Conservation (phyloP, 768 basidiomycete species). For the Lepiota brunneoincarnata region DNA sequence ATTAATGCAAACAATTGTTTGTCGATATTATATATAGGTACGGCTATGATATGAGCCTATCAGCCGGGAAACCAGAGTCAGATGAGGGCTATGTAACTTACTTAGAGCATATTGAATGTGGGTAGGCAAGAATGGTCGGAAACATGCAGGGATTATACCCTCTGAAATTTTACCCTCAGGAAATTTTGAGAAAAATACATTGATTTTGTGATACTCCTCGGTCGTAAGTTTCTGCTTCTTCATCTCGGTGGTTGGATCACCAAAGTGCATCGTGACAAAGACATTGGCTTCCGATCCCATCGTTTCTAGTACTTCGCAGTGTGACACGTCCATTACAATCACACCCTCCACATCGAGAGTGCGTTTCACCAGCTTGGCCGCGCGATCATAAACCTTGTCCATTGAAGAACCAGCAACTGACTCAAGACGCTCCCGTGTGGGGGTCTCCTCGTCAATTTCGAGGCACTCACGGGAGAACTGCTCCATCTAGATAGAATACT, state of each 20-base stretch:
- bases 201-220: slow-evolving; percentile 74
- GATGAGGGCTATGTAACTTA: slow-evolving; percentile 34
- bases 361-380: slow-evolving; percentile 82
- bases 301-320: slow-evolving; percentile 83
- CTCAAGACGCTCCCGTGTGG: slow-evolving; percentile 31
- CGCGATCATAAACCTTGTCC: slow-evolving; percentile 90
- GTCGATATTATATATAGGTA: slow-evolving; percentile 92
- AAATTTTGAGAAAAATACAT: slow-evolving; percentile 72
- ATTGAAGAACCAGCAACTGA: slow-evolving; percentile 48
- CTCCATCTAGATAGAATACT: slow-evolving; percentile 67
- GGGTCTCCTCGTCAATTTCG: slow-evolving; percentile 74
- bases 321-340: slow-evolving; percentile 88
- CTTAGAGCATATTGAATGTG: slow-evolving; percentile 87
- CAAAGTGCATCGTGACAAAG: slow-evolving; percentile 69
- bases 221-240: slow-evolving; percentile 54
- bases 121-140: slow-evolving; percentile 77
- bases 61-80: slow-evolving; percentile 5
- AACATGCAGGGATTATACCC: slow-evolving; percentile 78
- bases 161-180: slow-evolving; percentile 90
- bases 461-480: slow-evolving; percentile 93
- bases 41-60: slow-evolving; percentile 43
- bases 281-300: slow-evolving; percentile 58
- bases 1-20: slow-evolving; percentile 88
- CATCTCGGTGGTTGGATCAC: slow-evolving; percentile 52
- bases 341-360: slow-evolving; percentile 93